These are phyloP conservation scores for Perilla frutescens DNA, from an alignment of 257 asterid species.

Conservation along the genomic window DNA sequence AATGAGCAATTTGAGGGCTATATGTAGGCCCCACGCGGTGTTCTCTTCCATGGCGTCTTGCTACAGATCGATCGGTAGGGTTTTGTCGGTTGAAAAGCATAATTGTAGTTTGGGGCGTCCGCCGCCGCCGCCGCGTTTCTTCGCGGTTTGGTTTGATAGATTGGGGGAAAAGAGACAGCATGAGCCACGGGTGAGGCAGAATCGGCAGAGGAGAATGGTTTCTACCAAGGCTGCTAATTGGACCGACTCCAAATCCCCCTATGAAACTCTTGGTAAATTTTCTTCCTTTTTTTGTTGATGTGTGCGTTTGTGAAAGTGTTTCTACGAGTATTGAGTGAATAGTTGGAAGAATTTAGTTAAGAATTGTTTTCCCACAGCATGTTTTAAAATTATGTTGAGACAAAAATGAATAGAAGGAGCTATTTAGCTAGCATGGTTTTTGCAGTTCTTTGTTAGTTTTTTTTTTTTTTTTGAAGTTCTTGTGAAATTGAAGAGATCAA, in stretches of 20 bases:
- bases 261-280: constrained; percentile 73
- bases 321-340: no score
- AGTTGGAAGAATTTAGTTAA: no score
- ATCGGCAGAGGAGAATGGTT: constrained; percentile 80
- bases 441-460: not conserved
- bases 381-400: no score
- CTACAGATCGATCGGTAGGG: constrained; percentile 61
- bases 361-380: no score
- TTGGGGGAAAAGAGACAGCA: constrained; percentile 38
- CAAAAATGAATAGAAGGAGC: no score
- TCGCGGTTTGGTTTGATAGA: constrained; percentile 49
- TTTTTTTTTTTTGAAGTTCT: not conserved
- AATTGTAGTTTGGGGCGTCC: constrained; percentile 36
- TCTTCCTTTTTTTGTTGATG: no score
- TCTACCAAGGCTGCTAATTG: constrained; percentile 81
- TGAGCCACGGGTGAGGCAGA: constrained; percentile 52
- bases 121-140: constrained; percentile 41
- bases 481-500: constrained; percentile 9
- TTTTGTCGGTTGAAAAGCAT: constrained; percentile 50
- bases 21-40: constrained; percentile 71
- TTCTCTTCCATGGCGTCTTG: constrained; percentile 67
- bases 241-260: constrained; percentile 82
- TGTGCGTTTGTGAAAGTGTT: no score
- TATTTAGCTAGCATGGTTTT: no score
- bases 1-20: constrained; percentile 77